Evolutionary conservation across 306 rosid species (phyloP), one percentile per base, ranked within the genome.

Genomic region (Carpinus viminea): DNA sequence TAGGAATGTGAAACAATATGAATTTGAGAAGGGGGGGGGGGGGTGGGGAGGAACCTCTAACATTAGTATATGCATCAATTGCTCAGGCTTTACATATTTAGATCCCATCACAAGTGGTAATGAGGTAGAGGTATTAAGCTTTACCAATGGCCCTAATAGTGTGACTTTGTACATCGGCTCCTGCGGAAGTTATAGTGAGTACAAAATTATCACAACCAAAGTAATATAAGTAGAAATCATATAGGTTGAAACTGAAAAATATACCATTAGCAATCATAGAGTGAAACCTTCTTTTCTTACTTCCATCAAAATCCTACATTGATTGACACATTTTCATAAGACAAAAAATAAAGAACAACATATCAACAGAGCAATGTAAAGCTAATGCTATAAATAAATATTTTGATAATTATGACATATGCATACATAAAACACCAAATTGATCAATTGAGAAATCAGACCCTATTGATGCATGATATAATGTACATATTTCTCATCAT

Each of bases 221-320:
- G 55, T 48, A 60, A 31, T 60, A 68, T 45, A 80, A 24, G 55
- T 12, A 71, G 50, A 62, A 79, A 65, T 24, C 38, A 70, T 10
- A 41, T 34, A 21, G n/a, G 36, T 74, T 56, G 64, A 84, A 48
- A 47, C 71, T 21, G 31, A 57, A 46, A 28, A 79, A 24, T 28
- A 48, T 91, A 94, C 98, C 98, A 31, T 94, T 93, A 60, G 85
- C 96, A 82, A 94, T 93, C 97, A 94, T 94, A 83, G 80, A 89
- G 88, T 89, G 87, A 84, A 92, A 94, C 85, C 96, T 83, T 47
- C 97, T 92, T 78, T 89, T 91, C 83, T 87, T 92, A 85, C 82
- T 86, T 57, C 82, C 75, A 75, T 88, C 75, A 26, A 88, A 88
- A 36, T 89, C 98, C 97, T 94, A 78, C 45, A 68, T 43, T 59